phyloP scores from a whole-genome alignment of 495 filamentous ascomycete genomes.

The Apodospora peruviana region DNA sequence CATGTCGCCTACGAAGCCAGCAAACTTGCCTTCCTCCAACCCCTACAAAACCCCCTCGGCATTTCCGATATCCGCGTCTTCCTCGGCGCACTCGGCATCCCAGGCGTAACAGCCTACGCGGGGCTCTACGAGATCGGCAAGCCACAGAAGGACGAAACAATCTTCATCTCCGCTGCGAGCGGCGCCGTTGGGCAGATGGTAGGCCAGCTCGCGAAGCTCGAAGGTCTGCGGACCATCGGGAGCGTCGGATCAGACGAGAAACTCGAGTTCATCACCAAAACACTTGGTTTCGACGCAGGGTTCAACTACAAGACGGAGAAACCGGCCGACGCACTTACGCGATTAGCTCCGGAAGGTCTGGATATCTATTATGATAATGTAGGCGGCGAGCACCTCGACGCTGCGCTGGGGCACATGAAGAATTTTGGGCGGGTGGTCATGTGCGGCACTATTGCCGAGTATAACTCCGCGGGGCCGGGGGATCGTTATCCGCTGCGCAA shows the following conservation, averaged over 20 bases:
- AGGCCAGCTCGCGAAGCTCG: conserved; percentile 76
- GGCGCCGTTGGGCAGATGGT: conserved; percentile 78
- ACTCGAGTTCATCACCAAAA: conserved; percentile 54
- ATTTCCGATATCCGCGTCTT: conserved; percentile 51
- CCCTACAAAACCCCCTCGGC: conserved; percentile 57
- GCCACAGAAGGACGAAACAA: conserved; percentile 77
- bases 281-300: conserved; percentile 58
- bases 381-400: conserved; percentile 76
- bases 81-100: conserved; percentile 65
- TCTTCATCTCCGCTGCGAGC: conserved; percentile 72
- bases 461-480: no score
- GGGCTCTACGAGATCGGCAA: conserved; percentile 73
- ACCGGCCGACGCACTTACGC: conserved; percentile 60
- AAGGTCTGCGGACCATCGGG: conserved; percentile 76
- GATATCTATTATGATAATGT: conserved; percentile 95
- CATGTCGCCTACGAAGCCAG: no score
- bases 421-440: conserved; percentile 61
- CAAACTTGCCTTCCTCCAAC: no score
- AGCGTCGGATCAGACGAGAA: conserved; percentile 56
- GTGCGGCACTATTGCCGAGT: no score
- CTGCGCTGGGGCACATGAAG: conserved; percentile 65
- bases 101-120: conserved; percentile 72
- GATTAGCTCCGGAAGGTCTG: conserved; percentile 72
- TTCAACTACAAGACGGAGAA: conserved; percentile 62
- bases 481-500: no score